Conservation (phyloP, 2,329 filamentous ascomycete genomes). For the Aspergillus arachidicola region DNA sequence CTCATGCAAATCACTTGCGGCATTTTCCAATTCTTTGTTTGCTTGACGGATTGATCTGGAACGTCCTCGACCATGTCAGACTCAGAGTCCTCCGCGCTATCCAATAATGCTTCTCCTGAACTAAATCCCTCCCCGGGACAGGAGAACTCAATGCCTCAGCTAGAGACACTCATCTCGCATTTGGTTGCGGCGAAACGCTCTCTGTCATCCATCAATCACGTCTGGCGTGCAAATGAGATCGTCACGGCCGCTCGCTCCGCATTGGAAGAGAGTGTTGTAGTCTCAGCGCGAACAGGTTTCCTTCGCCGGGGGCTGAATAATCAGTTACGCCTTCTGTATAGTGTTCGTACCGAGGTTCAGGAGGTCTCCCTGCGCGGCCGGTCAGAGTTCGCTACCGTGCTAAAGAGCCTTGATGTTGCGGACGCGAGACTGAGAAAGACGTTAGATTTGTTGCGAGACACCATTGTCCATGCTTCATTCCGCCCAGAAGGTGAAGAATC, state of each 20-base stretch:
- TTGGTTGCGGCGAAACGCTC: slow-evolving; percentile 86
- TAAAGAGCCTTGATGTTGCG: slow-evolving; percentile 61
- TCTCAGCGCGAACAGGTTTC: slow-evolving; percentile 71
- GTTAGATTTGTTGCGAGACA: slow-evolving; percentile 58
- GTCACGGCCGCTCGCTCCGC: slow-evolving; percentile 73
- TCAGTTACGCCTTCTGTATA: slow-evolving; percentile 48
- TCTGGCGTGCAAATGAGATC: slow-evolving; percentile 84
- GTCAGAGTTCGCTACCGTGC: slow-evolving; percentile 50
- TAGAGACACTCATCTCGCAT: slow-evolving; percentile 80
- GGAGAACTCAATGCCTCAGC: slow-evolving; percentile 36
- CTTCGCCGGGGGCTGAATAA: slow-evolving; percentile 62
- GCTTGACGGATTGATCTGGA: not conserved
- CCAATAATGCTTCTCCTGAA: slow-evolving; percentile 18
- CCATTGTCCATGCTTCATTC: slow-evolving; percentile 60
- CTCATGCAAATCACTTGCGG: not conserved
- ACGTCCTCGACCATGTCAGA: slow-evolving; percentile 30
- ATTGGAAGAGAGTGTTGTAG: slow-evolving; percentile 76
- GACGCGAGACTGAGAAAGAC: slow-evolving; percentile 60
- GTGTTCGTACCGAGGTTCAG: slow-evolving; percentile 48
- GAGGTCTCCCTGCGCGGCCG: slow-evolving; percentile 45
- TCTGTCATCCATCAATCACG: slow-evolving; percentile 77
- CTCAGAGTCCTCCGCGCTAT: slow-evolving; percentile 33
- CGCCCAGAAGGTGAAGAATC: slow-evolving; percentile 51
- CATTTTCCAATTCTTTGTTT: not conserved
- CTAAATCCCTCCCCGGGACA: slow-evolving; percentile 18